These are phyloP conservation scores for Oidiodendron maius DNA, from an alignment of 495 filamentous ascomycete species.

Conservation along the genomic window DNA sequence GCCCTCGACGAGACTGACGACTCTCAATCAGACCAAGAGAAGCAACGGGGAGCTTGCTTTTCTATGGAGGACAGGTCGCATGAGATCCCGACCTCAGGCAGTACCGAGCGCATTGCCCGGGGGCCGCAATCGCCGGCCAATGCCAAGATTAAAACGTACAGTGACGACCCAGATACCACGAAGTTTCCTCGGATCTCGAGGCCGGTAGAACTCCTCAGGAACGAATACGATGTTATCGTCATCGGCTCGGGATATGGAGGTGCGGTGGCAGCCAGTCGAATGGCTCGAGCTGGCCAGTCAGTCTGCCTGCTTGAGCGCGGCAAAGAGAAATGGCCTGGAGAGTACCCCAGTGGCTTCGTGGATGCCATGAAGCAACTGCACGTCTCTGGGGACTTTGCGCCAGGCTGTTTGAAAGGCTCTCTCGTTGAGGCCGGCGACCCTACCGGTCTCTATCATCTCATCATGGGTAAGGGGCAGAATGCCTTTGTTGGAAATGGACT, in stretches of 20 bases:
- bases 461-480: constrained; percentile 60
- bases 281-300: constrained; percentile 52
- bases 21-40: too few relatives aligned
- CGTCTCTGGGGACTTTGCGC: constrained; percentile 47
- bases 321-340: constrained; percentile 58
- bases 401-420: constrained; percentile 29
- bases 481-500: constrained; percentile 61
- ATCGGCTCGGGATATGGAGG: constrained; percentile 66
- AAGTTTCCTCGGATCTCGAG: constrained; percentile 47
- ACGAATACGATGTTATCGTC: constrained; percentile 57
- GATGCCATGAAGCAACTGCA: constrained; percentile 46
- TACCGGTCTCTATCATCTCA: constrained; percentile 58
- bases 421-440: constrained; percentile 42
- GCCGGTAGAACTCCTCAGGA: constrained; percentile 49
- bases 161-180: constrained; percentile 31
- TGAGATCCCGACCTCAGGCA: constrained; percentile 13
- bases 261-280: constrained; percentile 58
- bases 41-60: not conserved
- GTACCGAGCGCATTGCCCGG: constrained; percentile 5
- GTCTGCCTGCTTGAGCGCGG: constrained; percentile 61
- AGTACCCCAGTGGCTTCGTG: constrained; percentile 44
- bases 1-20: too few relatives aligned
- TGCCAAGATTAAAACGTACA: constrained; percentile 33
- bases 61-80: constrained; percentile 2
- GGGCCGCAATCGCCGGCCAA: constrained; percentile 32